Base-by-base conservation (phyloP, 495 filamentous ascomycete genomes). In the Talaromyces nanjingensis region DNA sequence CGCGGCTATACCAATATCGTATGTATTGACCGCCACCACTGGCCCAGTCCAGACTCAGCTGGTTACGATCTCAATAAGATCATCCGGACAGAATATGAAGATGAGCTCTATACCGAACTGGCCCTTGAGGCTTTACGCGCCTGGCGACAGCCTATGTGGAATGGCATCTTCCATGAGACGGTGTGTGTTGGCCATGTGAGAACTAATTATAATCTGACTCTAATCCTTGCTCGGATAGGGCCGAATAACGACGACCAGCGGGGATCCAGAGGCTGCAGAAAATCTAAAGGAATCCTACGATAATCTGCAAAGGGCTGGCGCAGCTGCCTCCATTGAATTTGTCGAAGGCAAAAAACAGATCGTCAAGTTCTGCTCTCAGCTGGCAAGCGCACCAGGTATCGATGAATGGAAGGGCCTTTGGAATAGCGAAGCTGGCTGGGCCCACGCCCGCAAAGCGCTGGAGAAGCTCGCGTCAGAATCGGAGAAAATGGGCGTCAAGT, bases 1-100 rank as follows among this genome's bases (percentile, higher is more conserved):
- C 70, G 75, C 39, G 79, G 79, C 29, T 79, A 79, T 67, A 73
- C 63, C 18, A 73, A 78, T 53, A 72, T 83, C 34, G 77, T 72
- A 9, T 79, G 81, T 16, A 71, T 81, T 12, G 80, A 84, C 65
- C 65, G 71, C 12, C 74, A 79, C 59, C 66, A 67, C 1, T 65
- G 79, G 39, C 81, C 81, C 9, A 80, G 75, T 0, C 66, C 73
- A 14, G 77, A 77, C 24, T 74, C 78, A 22, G 79, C 77, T 31
- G 74, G 68, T 20, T 74, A 71, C 39, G 77, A 81, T 62, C 63
- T 77, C 24, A 81, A 79, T 65, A 80, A 81, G 66, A 77, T 80
- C 55, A 47, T 81, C 9, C 71, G 79, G 8, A 75, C 75, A 55
- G 76, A 80, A 27, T 81, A 81, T 68, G 76, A 76, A 49, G 76